Evolutionary conservation across 23 red algal genomes (phyloP), one percentile per base, ranked within the genome.

Genomic region (Gracilaria vermiculophylla): DNA sequence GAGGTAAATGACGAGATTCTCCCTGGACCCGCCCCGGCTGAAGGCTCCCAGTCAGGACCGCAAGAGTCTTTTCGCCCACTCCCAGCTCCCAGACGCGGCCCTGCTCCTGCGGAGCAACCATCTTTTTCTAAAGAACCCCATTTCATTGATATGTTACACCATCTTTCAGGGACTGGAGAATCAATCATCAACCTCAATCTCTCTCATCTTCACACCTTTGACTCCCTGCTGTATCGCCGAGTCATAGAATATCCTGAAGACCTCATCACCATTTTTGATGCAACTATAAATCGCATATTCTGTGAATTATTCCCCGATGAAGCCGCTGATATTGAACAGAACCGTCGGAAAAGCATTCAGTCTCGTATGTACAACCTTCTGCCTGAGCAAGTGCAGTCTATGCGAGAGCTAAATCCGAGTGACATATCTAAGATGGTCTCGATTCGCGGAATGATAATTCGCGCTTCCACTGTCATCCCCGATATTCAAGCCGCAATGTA

Each of bases 391-490:
- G 69, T 88, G 14, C 84, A 91, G 31, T 94, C 93, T 4, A 79
- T 99, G 89, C 87, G 97, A 54, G 74, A 93, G 4, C 85, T 99
- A 15, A 91, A 99, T 39, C 97, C 97, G 3, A 67, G 64, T 19
- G 73, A 94, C 33, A 94, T 99, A 67, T 89, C 85, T 42, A 83
- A 76, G 44, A 72, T 99, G 77, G 77, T 95, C 0, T 69, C 82
- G 6, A 70, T 99, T 29, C 87, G 92, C 28, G 97, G 97, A 32
- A 99, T 99, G 97, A 89, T 99, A 52, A 91, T 97, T 51, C 95
- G 95, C 25, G 74, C 74, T 45, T 82, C 82, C 51, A 79, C 56
- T 8, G 71, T 95, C 49, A 93, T 99, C 49, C 97, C 97, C 0
- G 94, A 99, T 71, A 90, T 99, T 56, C 86, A 88, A 45, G 55